These are phyloP conservation scores for Ballota nigra DNA, from an alignment of 257 asterid genomes.

Conservation along the genomic window DNA sequence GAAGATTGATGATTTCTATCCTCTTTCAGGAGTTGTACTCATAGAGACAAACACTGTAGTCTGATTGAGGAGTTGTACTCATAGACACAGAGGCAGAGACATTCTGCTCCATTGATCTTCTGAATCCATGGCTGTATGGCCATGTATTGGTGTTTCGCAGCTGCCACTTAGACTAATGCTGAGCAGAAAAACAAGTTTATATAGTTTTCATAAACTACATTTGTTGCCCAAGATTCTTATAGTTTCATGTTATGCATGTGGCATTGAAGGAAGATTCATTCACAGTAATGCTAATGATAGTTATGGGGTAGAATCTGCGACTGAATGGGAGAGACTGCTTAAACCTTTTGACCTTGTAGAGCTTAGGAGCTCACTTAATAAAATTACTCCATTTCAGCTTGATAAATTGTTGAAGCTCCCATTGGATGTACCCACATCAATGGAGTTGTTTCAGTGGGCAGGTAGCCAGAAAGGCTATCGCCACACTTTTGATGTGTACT, in stretches of 20 bases:
- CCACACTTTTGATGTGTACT: conserved; percentile 68
- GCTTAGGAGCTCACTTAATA: conserved; percentile 60
- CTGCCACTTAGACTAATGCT: conserved; percentile 32
- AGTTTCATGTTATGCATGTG: conserved; percentile 32
- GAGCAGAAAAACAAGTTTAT: conserved; percentile 18
- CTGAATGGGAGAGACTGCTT: conserved; percentile 87
- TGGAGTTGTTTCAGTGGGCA: conserved; percentile 72
- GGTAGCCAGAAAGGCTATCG: conserved; percentile 64
- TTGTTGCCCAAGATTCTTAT: conserved; percentile 28
- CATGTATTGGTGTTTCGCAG: conserved; percentile 11
- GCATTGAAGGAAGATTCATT: conserved; percentile 25
- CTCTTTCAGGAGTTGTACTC: conserved; percentile 15
- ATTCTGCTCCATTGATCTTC: conserved; percentile 11
- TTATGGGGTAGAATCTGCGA: conserved; percentile 49
- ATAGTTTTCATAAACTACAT: conserved; percentile 26
- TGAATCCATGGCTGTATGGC: conserved; percentile 3
- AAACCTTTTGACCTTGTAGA: conserved; percentile 83
- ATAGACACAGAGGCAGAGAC: background rate
- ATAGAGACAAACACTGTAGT: conserved; percentile 4
- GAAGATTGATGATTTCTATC: conserved; percentile 5
- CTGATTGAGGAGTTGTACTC: background rate
- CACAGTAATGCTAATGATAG: conserved; percentile 27
- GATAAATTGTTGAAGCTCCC: conserved; percentile 70
- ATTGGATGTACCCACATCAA: conserved; percentile 57
- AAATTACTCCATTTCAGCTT: conserved; percentile 74